Evolutionary conservation across 306 rosid genomes (phyloP).

Genomic region (Rosa rugosa): DNA sequence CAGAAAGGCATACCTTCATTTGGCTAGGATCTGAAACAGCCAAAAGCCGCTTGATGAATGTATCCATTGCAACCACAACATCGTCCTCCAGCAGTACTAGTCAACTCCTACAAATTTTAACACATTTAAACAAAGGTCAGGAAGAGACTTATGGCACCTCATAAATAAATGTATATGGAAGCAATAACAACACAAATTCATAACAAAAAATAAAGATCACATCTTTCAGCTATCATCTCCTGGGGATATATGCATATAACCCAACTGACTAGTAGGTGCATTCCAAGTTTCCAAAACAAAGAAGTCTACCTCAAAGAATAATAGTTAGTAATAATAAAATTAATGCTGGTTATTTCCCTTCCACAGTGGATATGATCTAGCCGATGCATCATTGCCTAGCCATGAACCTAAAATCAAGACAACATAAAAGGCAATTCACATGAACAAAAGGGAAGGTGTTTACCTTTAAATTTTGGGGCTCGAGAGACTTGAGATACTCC

Average conservation of each 20-base stretch:
- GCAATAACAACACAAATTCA: neutral
- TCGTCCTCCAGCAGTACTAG: conserved; percentile 98
- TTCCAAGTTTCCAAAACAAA: neutral
- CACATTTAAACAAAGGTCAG: neutral
- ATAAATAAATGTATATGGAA: neutral
- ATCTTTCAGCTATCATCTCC: neutral
- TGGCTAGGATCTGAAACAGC: conserved; percentile 88
- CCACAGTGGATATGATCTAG: neutral
- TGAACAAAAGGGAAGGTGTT: conserved; percentile 18
- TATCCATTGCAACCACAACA: conserved; percentile 88
- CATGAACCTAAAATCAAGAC: neutral
- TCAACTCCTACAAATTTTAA: conserved; percentile 63
- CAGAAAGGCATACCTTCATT: conserved; percentile 63
- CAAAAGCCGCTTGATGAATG: conserved; percentile 91
- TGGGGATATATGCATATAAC: neutral
- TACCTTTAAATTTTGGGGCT: conserved; percentile 93
- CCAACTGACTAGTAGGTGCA: neutral
- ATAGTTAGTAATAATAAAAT: neutral
- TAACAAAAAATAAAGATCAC: neutral
- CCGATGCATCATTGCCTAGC: neutral
- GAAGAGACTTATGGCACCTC: neutral
- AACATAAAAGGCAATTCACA: neutral
- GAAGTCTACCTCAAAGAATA: neutral
- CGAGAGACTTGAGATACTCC: conserved; percentile 92
- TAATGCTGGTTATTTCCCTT: too few species aligned